Evolutionary conservation across 495 filamentous ascomycete species (phyloP).

Genomic region (Venustampulla echinocandica): DNA sequence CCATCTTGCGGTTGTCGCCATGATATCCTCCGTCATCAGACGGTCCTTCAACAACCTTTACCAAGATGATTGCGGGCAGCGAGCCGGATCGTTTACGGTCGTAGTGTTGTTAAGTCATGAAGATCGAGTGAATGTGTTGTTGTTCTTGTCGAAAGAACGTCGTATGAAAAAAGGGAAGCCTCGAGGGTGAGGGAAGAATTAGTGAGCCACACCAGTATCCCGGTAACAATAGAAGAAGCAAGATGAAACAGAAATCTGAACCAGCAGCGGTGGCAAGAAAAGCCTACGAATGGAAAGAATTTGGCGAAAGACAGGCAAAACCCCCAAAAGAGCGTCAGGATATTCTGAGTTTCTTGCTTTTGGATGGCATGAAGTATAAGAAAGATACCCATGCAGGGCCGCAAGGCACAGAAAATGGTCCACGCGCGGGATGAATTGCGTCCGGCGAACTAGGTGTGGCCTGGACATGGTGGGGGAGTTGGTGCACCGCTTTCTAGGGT

Average conservation of each 20-base stretch:
- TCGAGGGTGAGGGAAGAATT: conserved; percentile 9
- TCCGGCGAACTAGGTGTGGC: conserved; percentile 10
- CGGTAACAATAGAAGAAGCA: conserved; percentile 19
- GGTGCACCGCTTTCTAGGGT: background rate
- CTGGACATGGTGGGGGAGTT: conserved; percentile 11
- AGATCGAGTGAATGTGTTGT: conserved; percentile 10
- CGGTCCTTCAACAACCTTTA: conserved; percentile 6
- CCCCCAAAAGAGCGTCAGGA: conserved; percentile 18
- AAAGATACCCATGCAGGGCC: conserved; percentile 13
- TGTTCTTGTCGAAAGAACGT: conserved; percentile 8
- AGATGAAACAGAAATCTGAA: conserved; percentile 22
- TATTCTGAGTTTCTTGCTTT: conserved; percentile 8
- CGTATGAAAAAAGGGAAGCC: conserved; percentile 11
- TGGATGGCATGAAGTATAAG: conserved; percentile 25
- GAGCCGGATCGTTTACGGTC: conserved; percentile 17
- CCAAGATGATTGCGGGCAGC: conserved; percentile 11
- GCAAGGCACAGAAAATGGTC: conserved; percentile 14
- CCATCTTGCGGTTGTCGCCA: conserved; percentile 3
- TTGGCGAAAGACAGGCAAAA: conserved; percentile 18
- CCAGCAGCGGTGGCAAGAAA: conserved; percentile 21
- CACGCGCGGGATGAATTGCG: conserved; percentile 16
- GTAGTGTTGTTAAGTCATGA: conserved; percentile 22
- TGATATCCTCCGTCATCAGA: background rate
- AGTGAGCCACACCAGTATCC: conserved; percentile 19
- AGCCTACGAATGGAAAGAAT: conserved; percentile 18